Percentiles rank a stretch among this genome's conserved stretches.
These are phyloP conservation scores for Annulohypoxylon nitens DNA, from an alignment of 495 filamentous ascomycete species.

Conservation along the genomic window DNA sequence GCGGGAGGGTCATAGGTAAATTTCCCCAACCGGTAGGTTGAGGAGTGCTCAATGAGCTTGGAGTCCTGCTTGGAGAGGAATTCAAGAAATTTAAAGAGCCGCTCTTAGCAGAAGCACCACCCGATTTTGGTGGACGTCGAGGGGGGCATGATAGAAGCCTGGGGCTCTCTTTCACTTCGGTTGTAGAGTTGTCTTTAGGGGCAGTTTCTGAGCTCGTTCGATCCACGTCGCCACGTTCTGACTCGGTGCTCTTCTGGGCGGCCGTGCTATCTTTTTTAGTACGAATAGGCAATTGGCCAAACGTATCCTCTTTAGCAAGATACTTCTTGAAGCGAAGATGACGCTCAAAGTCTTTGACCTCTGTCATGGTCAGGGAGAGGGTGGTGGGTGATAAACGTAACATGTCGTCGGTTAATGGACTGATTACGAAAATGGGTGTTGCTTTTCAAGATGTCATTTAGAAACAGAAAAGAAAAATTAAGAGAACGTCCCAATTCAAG, in stretches of 20 bases:
- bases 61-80: constrained; percentile 37
- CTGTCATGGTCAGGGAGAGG: constrained; percentile 66
- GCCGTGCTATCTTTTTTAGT: constrained; percentile 12
- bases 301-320: constrained; percentile 48
- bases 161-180: constrained; percentile 26
- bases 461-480: not conserved
- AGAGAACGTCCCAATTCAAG: not conserved
- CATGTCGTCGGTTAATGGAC: constrained; percentile 57
- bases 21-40: constrained; percentile 35
- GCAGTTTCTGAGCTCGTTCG: constrained; percentile 12
- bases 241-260: constrained; percentile 23
- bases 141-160: constrained; percentile 33
- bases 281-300: constrained; percentile 39
- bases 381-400: constrained; percentile 66
- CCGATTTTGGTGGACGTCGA: constrained; percentile 31
- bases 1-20: constrained; percentile 54
- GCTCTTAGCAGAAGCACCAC: constrained; percentile 26
- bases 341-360: constrained; percentile 64
- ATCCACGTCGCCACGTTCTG: constrained; percentile 26
- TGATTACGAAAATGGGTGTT: not conserved
- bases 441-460: not conserved
- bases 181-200: constrained; percentile 14
- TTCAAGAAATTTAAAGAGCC: constrained; percentile 28
- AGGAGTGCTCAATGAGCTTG: constrained; percentile 17
- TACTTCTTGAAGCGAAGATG: constrained; percentile 57